These are phyloP conservation scores for Phytophthora ramorum DNA, from an alignment of 352 stramenopile species.

Conservation along the genomic window DNA sequence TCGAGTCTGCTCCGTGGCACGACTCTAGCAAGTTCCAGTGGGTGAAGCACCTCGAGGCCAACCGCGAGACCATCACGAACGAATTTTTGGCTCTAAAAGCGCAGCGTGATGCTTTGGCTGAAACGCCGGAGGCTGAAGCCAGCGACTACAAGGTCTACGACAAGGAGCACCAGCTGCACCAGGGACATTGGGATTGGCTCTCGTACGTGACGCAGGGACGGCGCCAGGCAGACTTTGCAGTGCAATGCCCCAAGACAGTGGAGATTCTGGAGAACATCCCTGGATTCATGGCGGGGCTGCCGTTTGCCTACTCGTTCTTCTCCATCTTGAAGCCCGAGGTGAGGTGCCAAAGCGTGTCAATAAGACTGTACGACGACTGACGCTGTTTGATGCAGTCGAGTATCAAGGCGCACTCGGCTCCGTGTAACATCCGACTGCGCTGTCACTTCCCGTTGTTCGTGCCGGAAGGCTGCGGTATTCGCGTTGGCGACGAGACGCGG, in stretches of 20 bases:
- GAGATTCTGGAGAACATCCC: constrained; percentile 80
- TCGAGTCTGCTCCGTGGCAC: constrained; percentile 73
- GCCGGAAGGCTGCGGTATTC: constrained; percentile 89
- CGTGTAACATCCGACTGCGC: constrained; percentile 96
- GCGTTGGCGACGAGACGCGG: constrained; percentile 88
- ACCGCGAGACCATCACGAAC: constrained; percentile 62
- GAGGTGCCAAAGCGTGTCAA: neutral
- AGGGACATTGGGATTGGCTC: constrained; percentile 95
- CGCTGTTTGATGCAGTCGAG: constrained; percentile 48
- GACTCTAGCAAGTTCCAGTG: constrained; percentile 64
- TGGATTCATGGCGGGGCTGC: constrained; percentile 88
- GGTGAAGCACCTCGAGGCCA: constrained; percentile 59
- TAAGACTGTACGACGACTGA: neutral
- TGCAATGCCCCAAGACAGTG: constrained; percentile 70
- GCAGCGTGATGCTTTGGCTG: constrained; percentile 30
- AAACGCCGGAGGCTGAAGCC: constrained; percentile 10
- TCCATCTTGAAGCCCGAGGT: constrained; percentile 92
- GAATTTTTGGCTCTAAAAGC: constrained; percentile 66
- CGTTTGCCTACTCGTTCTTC: constrained; percentile 97
- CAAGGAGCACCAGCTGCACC: constrained; percentile 80
- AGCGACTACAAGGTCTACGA: constrained; percentile 73
- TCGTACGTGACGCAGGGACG: constrained; percentile 82
- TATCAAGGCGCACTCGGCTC: constrained; percentile 94
- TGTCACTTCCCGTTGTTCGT: constrained; percentile 96
- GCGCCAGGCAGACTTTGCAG: constrained; percentile 67